These are phyloP conservation scores for Eucalyptus coolabah DNA, from an alignment of 345 rosid species.

Conservation along the genomic window DNA sequence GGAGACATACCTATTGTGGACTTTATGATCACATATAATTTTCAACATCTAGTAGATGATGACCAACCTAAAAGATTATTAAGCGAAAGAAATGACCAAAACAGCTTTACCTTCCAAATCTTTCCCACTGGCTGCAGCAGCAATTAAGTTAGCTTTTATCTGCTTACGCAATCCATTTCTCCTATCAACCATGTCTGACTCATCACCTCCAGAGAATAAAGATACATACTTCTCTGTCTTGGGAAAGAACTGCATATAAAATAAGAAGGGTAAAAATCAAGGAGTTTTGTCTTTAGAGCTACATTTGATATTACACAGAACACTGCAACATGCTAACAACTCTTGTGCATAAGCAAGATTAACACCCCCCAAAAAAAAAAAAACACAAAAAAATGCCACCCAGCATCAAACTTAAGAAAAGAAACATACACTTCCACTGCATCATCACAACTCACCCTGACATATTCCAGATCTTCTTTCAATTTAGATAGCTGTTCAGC, in stretches of 20 bases:
- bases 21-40: background rate
- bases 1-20: background rate
- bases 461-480: constrained; percentile 98
- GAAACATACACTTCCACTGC: background rate
- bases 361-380: background rate
- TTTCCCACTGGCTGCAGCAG: constrained; percentile 97
- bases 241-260: constrained; percentile 74
- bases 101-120: constrained; percentile 77
- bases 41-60: background rate
- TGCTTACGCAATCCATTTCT: constrained; percentile 89
- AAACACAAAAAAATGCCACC: background rate
- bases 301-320: background rate
- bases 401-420: background rate
- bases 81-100: background rate
- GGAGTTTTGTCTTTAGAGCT: background rate
- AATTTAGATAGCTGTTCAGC: constrained; percentile 65
- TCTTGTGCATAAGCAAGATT: background rate
- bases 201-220: constrained; percentile 76
- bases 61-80: background rate
- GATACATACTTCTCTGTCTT: constrained; percentile 96
- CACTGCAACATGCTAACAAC: background rate
- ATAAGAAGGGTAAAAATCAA: background rate
- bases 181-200: constrained; percentile 45
- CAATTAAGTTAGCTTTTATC: constrained; percentile 81
- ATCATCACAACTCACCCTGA: constrained; percentile 45